Conservation (phyloP, 139 green algal genomes). For the Microglena sp. region DNA sequence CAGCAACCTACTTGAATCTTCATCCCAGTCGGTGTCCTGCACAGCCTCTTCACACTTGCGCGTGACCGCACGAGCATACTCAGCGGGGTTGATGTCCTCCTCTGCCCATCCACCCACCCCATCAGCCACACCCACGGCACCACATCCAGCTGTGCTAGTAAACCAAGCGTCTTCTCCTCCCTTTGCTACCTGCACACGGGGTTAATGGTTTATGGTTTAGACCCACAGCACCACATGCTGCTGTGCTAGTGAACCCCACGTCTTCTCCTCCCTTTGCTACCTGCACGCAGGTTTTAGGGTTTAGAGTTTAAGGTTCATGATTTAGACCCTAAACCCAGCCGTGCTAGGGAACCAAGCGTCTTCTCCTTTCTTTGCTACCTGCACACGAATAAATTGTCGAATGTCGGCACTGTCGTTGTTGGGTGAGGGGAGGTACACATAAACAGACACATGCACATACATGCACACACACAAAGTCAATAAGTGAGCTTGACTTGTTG, state of each 20-base stretch:
- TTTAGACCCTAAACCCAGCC: too few species aligned
- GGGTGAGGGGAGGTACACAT: too few species aligned
- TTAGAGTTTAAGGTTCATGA: too few species aligned
- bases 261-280: too few species aligned
- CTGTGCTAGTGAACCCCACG: slow-evolving; percentile 16
- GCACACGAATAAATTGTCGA: too few species aligned
- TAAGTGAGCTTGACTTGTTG: too few species aligned
- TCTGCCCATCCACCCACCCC: slow-evolving; percentile 74
- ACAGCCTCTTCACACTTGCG: neutral
- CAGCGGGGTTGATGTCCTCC: slow-evolving; percentile 57
- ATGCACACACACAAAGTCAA: too few species aligned
- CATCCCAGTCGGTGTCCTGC: neutral
- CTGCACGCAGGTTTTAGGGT: too few species aligned
- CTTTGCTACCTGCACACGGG: slow-evolving; percentile 18
- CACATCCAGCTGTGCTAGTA: slow-evolving; percentile 10
- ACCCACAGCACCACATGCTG: slow-evolving; percentile 35
- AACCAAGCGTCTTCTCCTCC: slow-evolving; percentile 80
- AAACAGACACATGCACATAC: too few species aligned
- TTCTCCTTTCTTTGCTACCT: slow-evolving; percentile 52
- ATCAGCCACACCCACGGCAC: slow-evolving; percentile 69
- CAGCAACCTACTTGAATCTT: too few species aligned
- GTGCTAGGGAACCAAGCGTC: slow-evolving; percentile 80
- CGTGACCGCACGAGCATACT: slow-evolving; percentile 59
- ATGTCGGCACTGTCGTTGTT: too few species aligned
- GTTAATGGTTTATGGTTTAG: too few species aligned